A percentile compares a stretch with the other conserved stretches of the same genome.
Conservation (phyloP, 1,284 basidiomycete genomes). For the Athelia psychrophila region DNA sequence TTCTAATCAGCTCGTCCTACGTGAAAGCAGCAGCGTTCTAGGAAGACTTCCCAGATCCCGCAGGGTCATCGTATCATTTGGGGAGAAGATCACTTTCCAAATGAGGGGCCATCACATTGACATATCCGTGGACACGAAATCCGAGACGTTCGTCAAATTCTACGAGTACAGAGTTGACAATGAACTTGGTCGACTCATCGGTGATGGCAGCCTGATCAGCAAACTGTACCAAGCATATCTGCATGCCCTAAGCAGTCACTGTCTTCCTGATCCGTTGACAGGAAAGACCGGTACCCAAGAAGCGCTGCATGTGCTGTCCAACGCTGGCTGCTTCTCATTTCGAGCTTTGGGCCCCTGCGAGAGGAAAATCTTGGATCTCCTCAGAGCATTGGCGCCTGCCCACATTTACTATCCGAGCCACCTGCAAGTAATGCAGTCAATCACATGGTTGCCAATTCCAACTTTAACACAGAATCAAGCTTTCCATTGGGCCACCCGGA, state of each 20-base stretch:
- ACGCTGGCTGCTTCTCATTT: conserved; percentile 36
- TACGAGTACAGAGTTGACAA: conserved; percentile 37
- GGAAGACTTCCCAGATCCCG: conserved; percentile 16
- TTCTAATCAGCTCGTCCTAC: conserved; percentile 36
- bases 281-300: conserved; percentile 43
- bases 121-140: background rate
- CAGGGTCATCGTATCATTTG: conserved; percentile 34
- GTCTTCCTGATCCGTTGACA: conserved; percentile 43
- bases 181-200: conserved; percentile 34
- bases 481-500: conserved; percentile 12
- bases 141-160: conserved; percentile 16
- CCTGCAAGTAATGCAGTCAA: conserved; percentile 35
- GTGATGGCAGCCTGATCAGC: conserved; percentile 27
- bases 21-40: conserved; percentile 13
- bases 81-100: conserved; percentile 19
- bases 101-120: background rate
- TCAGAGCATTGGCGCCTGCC: conserved; percentile 31
- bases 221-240: conserved; percentile 39
- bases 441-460: conserved; percentile 29
- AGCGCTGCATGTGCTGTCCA: conserved; percentile 35
- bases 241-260: conserved; percentile 41
- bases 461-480: conserved; percentile 22
- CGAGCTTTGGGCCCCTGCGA: conserved; percentile 27
- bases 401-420: conserved; percentile 37
- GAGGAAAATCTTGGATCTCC: conserved; percentile 26